Conservation (phyloP, 148 eudicot species). For the Chenopodium quinoa region DNA sequence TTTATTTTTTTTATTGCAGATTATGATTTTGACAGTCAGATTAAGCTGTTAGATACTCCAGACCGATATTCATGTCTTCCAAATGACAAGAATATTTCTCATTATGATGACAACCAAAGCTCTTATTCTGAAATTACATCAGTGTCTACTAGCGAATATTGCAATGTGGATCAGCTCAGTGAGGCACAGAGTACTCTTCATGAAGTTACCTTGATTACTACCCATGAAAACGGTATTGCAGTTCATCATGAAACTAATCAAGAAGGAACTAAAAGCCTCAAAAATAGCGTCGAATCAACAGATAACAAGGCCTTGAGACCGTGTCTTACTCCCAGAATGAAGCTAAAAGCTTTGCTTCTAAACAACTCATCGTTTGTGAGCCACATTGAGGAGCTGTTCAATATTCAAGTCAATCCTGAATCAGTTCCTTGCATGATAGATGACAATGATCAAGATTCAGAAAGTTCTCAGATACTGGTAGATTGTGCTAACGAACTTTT, state of each 20-base stretch:
- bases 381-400: constrained; percentile 43
- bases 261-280: neutral
- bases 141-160: constrained; percentile 23
- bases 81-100: constrained; percentile 13
- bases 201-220: constrained; percentile 32
- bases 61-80: constrained; percentile 19
- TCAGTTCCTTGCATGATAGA: constrained; percentile 5
- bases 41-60: neutral
- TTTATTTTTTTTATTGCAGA: constrained; percentile 27
- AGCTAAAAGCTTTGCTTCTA: constrained; percentile 38
- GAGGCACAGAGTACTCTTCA: constrained; percentile 16
- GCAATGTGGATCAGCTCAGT: constrained; percentile 3
- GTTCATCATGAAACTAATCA: constrained; percentile 7
- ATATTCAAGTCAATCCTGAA: constrained; percentile 27
- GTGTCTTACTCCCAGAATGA: constrained; percentile 19
- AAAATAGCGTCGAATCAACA: neutral
- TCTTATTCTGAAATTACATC: constrained; percentile 29
- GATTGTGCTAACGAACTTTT: constrained; percentile 66
- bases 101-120: constrained; percentile 21
- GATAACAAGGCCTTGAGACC: constrained; percentile 4
- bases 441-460: constrained; percentile 19
- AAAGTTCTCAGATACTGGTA: constrained; percentile 35
- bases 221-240: constrained; percentile 31
- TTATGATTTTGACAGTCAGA: constrained; percentile 19
- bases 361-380: constrained; percentile 40